Percentiles rank a stretch among this genome's conserved stretches.
Conservation (phyloP, 176 grass and related monocot genomes). For the Echinochloa phyllopogon region DNA sequence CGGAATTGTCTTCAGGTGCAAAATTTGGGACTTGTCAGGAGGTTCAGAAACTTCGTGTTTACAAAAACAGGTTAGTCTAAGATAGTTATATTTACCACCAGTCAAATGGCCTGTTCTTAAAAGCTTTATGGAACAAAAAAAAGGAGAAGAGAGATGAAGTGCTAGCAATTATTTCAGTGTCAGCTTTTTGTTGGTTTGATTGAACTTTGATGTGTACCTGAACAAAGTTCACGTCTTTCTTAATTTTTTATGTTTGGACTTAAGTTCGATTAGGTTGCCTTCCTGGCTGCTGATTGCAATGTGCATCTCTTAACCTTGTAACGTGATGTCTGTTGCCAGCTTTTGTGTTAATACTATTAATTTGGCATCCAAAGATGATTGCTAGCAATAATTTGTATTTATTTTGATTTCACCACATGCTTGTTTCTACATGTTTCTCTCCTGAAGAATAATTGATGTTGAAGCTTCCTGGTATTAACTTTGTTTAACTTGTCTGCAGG, state of each 20-base stretch:
- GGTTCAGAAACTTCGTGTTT: constrained; percentile 81
- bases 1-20: constrained; percentile 67
- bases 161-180: constrained; percentile 33
- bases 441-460: constrained; percentile 26
- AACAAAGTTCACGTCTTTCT: background rate
- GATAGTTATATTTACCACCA: background rate
- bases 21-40: constrained; percentile 88
- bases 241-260: constrained; percentile 21
- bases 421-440: constrained; percentile 26
- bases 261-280: background rate
- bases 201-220: background rate
- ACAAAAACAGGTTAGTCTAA: constrained; percentile 80
- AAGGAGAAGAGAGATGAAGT: constrained; percentile 27
- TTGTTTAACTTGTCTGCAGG: constrained; percentile 49
- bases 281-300: background rate
- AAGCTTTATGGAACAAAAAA: constrained; percentile 29
- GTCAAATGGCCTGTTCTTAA: constrained; percentile 3
- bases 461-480: constrained; percentile 32
- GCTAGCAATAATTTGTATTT: background rate
- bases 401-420: constrained; percentile 2
- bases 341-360: background rate
- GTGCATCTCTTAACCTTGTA: constrained; percentile 18
- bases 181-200: constrained; percentile 25
- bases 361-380: constrained; percentile 11
- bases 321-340: background rate